Base-by-base conservation (phyloP, 2,329 filamentous ascomycete species). In the Colletotrichum costaricense region DNA sequence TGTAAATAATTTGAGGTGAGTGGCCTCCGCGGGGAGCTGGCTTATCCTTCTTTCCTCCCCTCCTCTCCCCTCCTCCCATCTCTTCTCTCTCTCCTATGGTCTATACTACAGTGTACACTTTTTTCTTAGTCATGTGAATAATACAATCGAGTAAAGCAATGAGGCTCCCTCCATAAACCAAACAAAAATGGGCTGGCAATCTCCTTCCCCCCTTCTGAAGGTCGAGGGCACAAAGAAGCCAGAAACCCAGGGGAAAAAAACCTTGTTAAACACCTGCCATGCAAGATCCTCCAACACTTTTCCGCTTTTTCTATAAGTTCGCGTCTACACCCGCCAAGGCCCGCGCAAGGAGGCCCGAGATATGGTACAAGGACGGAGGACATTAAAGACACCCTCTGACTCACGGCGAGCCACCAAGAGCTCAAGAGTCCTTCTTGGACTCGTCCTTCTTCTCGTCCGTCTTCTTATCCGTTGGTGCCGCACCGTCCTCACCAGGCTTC, bases 181-280 rank as follows among this genome's bases (percentile, higher is more conserved):
- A 69, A 24, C 26, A 57, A n/a, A 26, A 11, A n/a, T 65, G 42
- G 55, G 35, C 16, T 24, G 12, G 38, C 35, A 52, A 33, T 11
- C 42, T 65, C 52, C 49, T 7, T 30, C 14, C 66, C 66, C 26
- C 24, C 24, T 46, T 42, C 35, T 52, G 70, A 30, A 33, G 26
- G 22, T 12, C 30, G n/a, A n/a, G 24, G 8, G 57, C 46, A 56
- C 4, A 49, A 28, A 60, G 70, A 70, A 69, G 42, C 42, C 77
- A 74, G 55, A 78, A 78, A 80, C 78, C 33, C 33, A 35, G 3
- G 0, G 11, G 12, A 2, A 1, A 75, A 78, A 76, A 81, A 77
- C 78, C 78, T 64, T 64, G 82, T 81, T 80, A 49, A 83, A 82
- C 82, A 83, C 81, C 81, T 76, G 75, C 78, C 79, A 84, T 83